Percentiles rank a stretch among this genome's conserved stretches.
Evolutionary conservation across 2,329 filamentous ascomycete genomes (phyloP).

Genomic region (Trichoderma sp.): DNA sequence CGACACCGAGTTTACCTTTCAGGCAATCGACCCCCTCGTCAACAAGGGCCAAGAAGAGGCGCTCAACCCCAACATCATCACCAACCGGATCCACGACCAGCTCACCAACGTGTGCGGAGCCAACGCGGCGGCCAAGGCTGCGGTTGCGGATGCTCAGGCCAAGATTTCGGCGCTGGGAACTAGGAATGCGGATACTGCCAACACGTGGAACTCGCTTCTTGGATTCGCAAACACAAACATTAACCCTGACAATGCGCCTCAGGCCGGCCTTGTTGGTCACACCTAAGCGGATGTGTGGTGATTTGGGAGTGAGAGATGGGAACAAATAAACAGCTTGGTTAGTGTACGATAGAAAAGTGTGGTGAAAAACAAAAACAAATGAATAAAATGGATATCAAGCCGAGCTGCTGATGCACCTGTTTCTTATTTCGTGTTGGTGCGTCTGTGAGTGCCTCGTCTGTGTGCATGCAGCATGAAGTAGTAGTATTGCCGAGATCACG

Average conservation of each 20-base stretch:
- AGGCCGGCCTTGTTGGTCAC: neutral
- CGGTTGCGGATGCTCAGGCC: neutral
- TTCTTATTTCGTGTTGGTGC: neutral
- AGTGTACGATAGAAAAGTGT: neutral
- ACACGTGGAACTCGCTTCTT: constrained; percentile 9
- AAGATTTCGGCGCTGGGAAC: constrained; percentile 3
- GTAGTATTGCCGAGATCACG: too few species aligned
- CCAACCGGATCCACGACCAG: constrained; percentile 11
- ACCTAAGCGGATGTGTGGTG: neutral
- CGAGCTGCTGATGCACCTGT: neutral
- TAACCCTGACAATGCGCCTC: constrained; percentile 7
- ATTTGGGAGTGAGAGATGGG: neutral
- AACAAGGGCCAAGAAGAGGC: constrained; percentile 11
- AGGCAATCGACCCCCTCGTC: constrained; percentile 4
- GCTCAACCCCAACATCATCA: constrained; percentile 14
- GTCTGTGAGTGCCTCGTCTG: neutral
- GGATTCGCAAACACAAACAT: constrained; percentile 8
- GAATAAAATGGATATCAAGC: neutral
- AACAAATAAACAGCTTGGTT: neutral
- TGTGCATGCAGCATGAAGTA: too few species aligned
- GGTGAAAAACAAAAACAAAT: neutral
- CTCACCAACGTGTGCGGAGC: constrained; percentile 11
- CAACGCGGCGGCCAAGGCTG: constrained; percentile 13
- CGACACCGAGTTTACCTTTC: constrained; percentile 7
- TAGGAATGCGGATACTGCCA: constrained; percentile 4